A percentile compares a stretch with the other conserved stretches of the same genome.
phyloP scores from a whole-genome alignment of 192 early-diverging fungal species.

The Rhizoclosmatium globosum region DNA sequence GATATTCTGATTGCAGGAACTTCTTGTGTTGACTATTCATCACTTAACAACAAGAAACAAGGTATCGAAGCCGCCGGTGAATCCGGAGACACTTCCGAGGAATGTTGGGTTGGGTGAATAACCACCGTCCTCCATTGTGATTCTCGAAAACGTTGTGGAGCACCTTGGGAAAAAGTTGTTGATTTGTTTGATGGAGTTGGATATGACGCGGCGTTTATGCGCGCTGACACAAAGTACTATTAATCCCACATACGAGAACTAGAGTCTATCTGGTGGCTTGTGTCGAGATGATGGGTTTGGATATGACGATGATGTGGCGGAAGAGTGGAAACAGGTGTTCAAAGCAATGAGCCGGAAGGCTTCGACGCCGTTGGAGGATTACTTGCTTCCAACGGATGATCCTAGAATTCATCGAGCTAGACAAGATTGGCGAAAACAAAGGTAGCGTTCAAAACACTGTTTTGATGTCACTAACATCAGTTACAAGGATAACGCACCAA shows the following conservation, averaged over 20 bases:
- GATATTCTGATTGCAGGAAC: constrained; percentile 57
- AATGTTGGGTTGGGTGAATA: constrained; percentile 52
- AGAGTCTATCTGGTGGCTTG: constrained; percentile 55
- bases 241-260: constrained; percentile 59
- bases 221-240: constrained; percentile 54
- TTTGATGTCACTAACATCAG: not conserved
- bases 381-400: constrained; percentile 52
- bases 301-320: constrained; percentile 12
- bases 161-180: constrained; percentile 47
- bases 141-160: constrained; percentile 56
- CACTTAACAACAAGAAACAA: constrained; percentile 58
- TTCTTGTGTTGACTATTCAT: constrained; percentile 59
- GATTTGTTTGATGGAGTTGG: constrained; percentile 38
- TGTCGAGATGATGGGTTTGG: constrained; percentile 1
- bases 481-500: constrained; percentile 8
- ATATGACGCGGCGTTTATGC: constrained; percentile 33
- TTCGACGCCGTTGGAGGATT: constrained; percentile 53
- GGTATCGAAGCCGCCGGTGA: constrained; percentile 44
- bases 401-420: constrained; percentile 50
- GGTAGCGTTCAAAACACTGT: not conserved
- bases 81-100: constrained; percentile 56
- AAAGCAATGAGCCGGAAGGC: constrained; percentile 38
- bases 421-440: constrained; percentile 32
- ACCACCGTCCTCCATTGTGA: constrained; percentile 50
- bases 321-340: constrained; percentile 43